Evolutionary conservation across 1,284 basidiomycete species (phyloP), one percentile per base, ranked within the genome.

Genomic region (Exobasidium cylindrosporum): DNA sequence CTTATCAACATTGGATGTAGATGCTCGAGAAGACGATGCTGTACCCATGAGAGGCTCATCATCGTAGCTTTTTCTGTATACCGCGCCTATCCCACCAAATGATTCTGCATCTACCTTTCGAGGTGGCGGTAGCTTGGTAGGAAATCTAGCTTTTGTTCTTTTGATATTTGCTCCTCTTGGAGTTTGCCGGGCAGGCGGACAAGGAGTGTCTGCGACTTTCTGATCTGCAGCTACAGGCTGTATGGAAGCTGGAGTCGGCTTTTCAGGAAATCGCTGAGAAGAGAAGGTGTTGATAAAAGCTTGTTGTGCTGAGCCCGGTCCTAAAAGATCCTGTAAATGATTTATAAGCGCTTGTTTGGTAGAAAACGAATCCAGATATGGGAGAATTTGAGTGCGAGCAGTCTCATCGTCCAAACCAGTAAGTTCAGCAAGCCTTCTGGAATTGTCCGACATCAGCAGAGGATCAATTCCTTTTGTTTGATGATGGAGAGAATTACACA

Each of bases 351-450:
- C 26, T 30, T 54, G 45, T 17, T 35, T 6, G 4, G 4, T 31
- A 21, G 40, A 44, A 30, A 59, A 59, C 30, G 57, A 52, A 35
- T 24, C 17, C 28, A 59, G 57, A 49, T 52, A 59, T 13, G 57
- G 57, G 3, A 59, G 11, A 4, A 59, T n/a, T 30, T 59, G 57
- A 6, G 47, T 28, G 24, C 54, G 26, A 3, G 40, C 49, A 5
- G 57, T 50, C n/a, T 59, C 57, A 23, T n/a, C 31, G 47, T 59
- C 57, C n/a, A 59, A 29, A 24, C 57, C 57, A 1, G 47, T 59
- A 14, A 59, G 47, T 10, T 59, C 57, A 11, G 57, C 47, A 1
- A 59, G 57, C 7, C 35, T 43, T 30, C 21, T 50, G 47, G 21
- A 7, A 50, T 7, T 7, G 47, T 14, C 47, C 47, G 35, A 40